Base-by-base conservation (phyloP, 2,329 filamentous ascomycete species). In the Xylariales sp. region DNA sequence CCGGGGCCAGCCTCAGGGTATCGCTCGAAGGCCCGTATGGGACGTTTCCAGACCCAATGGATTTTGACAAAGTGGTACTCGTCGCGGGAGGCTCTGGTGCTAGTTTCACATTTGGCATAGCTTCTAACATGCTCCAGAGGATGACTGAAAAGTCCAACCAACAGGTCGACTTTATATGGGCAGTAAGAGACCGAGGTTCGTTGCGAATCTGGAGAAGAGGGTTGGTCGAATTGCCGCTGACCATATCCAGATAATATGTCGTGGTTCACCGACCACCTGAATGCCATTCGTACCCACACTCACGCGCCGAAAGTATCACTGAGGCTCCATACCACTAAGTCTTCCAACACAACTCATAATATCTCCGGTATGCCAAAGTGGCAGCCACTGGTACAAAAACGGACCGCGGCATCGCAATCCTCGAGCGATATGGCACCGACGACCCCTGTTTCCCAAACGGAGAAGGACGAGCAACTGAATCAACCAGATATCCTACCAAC, bases 21-120 rank as follows among this genome's bases (percentile, higher is more conserved):
- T 79, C 76, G 0, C 65, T 78, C 2, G 77, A 82, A 43, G 78
- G 79, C 0, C 70, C 78, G 0, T 82, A 82, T 43, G 79, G 79
- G 19, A 69, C 68, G 1, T 61, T 74, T 18, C 76, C 76, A 0
- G 64, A 77, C 43, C 69, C 74, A 0, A 63, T 67, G 40, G 58
- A 65, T 11, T 76, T 68, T 45, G 74, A 81, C 53, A 74, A 73
- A 47, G 64, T 80, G 5, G 61, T 82, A n/a, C 59, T 82, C 29
- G 65, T 82, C 27, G 75, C 76, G 3, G 79, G 78, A 10, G 80
- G 79, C 4, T 77, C 75, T 38, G 79, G 80, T 2, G 78, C 74
- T 2, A 80, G 72, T 21, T 83, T 82, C 53, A 72, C 70, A 0
- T 73, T 74, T 44, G 71, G 71, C 4, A 57, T 74, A 25, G 69